phyloP scores from a whole-genome alignment of 305 asterid genomes.

The Fraxinus nigra region DNA sequence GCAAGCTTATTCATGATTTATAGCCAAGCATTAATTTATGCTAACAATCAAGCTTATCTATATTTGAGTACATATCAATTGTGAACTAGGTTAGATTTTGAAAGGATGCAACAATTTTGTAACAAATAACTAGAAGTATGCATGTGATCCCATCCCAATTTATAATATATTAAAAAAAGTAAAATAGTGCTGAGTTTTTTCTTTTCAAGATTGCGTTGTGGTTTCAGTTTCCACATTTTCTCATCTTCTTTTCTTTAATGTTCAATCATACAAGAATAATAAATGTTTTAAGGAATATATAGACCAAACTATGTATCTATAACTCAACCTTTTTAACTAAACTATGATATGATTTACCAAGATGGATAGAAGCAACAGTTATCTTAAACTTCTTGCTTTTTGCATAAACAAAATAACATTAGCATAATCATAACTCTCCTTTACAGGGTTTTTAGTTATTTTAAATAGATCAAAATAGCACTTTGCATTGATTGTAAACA shows the following conservation, averaged over 20 bases:
- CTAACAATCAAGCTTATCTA: not conserved
- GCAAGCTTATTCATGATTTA: not conserved
- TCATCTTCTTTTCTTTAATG: not conserved
- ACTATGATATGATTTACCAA: not conserved
- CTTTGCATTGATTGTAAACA: not conserved
- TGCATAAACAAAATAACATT: not conserved
- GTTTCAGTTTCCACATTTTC: not conserved
- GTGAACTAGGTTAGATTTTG: not conserved
- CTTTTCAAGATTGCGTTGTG: not conserved
- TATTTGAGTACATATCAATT: not conserved
- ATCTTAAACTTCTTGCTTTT: not conserved
- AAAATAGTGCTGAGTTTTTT: not conserved
- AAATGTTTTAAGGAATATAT: not conserved
- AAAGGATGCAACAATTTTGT: not conserved
- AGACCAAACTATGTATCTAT: not conserved
- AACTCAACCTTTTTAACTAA: not conserved
- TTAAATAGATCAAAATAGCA: too few species aligned
- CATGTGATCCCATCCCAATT: not conserved
- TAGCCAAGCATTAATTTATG: not conserved
- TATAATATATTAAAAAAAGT: not conserved
- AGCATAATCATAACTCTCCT: not conserved
- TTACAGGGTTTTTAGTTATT: not conserved
- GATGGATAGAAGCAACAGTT: not conserved
- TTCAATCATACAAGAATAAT: not conserved
- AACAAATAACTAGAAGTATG: not conserved